Evolutionary conservation across 2,329 filamentous ascomycete species (phyloP).

Genomic region (Calonectria crousiana): DNA sequence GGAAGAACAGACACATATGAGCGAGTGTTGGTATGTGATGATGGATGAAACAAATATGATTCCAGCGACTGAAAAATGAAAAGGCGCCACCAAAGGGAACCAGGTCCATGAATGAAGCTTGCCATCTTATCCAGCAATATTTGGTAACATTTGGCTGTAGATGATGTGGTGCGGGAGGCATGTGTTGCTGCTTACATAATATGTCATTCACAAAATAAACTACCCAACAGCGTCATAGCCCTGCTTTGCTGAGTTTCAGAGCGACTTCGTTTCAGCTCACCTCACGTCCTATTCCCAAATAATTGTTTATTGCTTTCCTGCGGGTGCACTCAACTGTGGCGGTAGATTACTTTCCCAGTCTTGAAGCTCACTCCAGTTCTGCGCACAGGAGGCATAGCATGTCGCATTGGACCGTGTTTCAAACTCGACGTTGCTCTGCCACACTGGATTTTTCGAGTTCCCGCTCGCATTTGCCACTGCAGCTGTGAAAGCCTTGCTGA

Average conservation of each 20-base stretch:
- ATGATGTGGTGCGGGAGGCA: not conserved
- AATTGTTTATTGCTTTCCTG: not conserved
- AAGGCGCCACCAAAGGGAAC: not conserved
- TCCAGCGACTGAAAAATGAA: not conserved
- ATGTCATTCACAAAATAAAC: constrained; percentile 41
- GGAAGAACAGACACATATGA: not conserved
- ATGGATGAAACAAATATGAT: not conserved
- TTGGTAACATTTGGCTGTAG: not conserved
- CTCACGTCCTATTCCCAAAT: not conserved
- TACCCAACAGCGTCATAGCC: constrained; percentile 16
- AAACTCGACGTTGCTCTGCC: constrained; percentile 30
- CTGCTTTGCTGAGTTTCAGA: not conserved
- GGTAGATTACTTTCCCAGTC: not conserved
- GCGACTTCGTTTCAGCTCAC: not conserved
- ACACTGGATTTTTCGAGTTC: constrained; percentile 25
- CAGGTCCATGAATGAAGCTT: not conserved
- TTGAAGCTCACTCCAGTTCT: not conserved
- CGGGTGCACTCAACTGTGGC: not conserved
- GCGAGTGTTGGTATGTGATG: not conserved
- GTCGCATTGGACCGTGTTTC: constrained; percentile 30
- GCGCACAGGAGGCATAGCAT: constrained; percentile 30
- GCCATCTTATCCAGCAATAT: not conserved
- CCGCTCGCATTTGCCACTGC: constrained; percentile 41
- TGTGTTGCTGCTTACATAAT: constrained; percentile 35
- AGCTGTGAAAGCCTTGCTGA: constrained; percentile 24